Evolutionary conservation across 768 basidiomycete genomes (phyloP), one percentile per base, ranked within the genome.

Genomic region (Boletus barrowsii): DNA sequence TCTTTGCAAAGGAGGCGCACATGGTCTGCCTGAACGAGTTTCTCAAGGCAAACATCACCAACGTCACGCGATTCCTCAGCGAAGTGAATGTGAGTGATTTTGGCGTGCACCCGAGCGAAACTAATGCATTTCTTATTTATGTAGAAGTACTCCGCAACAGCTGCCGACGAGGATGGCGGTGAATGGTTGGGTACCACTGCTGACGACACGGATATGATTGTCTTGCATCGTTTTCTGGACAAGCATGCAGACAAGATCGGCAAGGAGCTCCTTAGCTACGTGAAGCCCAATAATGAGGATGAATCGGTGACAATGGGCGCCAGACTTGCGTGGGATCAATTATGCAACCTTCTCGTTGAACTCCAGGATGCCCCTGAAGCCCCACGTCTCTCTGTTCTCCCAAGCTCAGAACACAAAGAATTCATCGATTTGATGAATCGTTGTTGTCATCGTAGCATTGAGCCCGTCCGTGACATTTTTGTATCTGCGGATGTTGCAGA

Each of bases 1-100:
- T 91, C 64, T 96, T 96, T 61, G 91, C 89, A 11, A 94, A 94
- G 68, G 93, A 96, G 62, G 81, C 84, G 4, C 86, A 92, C 62
- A 93, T 94, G 90, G 83, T 83, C 29, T 76, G 81, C 33, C 68
- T 95, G 53, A 95, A 95, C 67, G 76, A 79, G 13, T 93, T 93
- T 72, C 71, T 92, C 29, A 75, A 77, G 53, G 78, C 75, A 10
- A 88, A 90, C 49, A 88, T 91, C 48, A 74, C 82, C 33, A 83
- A 79, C 40, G 83, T 94, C 29, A 90, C 88, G 3, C 77, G 83
- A 37, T 93, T 88, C 72, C 71, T 94, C 52, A 89, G 82, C 52
- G 86, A 88, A 58, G 74, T 92, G 46, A 82, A 85, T 64, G 90
- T 90, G 61, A 54, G 82, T 3, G 11, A 43, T 56, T 43, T 39